Base-by-base conservation (phyloP, 75 land plant genomes). In the Cupressus sempervirens region DNA sequence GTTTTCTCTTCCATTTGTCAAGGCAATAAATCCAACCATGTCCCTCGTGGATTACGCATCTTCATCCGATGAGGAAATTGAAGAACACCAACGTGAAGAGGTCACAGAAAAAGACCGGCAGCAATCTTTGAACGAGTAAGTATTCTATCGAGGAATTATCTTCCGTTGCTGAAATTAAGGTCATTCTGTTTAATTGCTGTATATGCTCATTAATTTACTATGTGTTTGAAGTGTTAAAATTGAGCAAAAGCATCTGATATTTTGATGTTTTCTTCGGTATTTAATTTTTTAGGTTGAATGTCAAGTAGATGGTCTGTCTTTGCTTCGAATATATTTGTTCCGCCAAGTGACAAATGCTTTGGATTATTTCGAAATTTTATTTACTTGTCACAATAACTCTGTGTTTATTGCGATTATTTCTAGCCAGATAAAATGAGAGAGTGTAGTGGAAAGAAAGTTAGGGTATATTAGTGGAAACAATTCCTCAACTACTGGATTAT, bases 1-100 rank as follows among this genome's bases (percentile, higher is more conserved):
- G 53, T 50, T 50, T 50, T 50, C 53, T 50, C n/a, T n/a, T n/a
- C 15, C 15, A 50, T 50, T 50, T 50, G 53, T 50, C 53, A 1
- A 62, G 67, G 29, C n/a, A 8, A 1, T 62, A 62, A 5, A 13
- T 11, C 41, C 9, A 79, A 53, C 54, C 62, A 84, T 84, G 84
- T 84, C 84, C 18, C 80, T 84, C 12, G 84, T 84, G 30, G 84
- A 84, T 32, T 84, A 84, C 20, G 84, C 84, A 84, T 84, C 84
- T 26, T 84, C 84, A 23, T 84, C 84, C 15, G 84, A 84, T 40
- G 84, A 74, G 12, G 84, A 84, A 41, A 15, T 26, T 12, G 84
- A 84, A 26, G 77, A 35, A 34, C 54, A 81, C 56, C 82, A 82
- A 46, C 36, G 35, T 16, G 35, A 81, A 80, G 62, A 56, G 20